Evolutionary conservation across 2,329 filamentous ascomycete genomes (phyloP).

Genomic region (Chaetomiaceae sp.): DNA sequence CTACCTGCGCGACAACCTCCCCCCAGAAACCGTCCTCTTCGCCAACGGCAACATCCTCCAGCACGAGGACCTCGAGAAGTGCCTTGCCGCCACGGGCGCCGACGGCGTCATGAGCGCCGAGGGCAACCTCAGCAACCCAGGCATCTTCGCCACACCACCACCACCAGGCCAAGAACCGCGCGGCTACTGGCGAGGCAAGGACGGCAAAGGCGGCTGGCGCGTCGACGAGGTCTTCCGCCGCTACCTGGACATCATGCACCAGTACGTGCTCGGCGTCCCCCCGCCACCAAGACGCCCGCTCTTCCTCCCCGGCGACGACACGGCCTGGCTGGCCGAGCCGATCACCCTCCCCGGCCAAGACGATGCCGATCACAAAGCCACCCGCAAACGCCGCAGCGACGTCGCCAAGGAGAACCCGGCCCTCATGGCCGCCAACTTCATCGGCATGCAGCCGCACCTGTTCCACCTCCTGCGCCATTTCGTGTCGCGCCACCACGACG

Average conservation of each 20-base stretch:
- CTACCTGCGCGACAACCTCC: conserved; percentile 77
- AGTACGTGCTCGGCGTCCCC: conserved; percentile 62
- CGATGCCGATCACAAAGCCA: conserved; percentile 43
- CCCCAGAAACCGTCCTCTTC: conserved; percentile 85
- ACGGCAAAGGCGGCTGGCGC: conserved; percentile 79
- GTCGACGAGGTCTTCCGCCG: conserved; percentile 82
- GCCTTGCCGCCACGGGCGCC: conserved; percentile 76
- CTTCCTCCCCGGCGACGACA: conserved; percentile 61
- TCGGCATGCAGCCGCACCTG: conserved; percentile 82
- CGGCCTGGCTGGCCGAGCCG: conserved; percentile 40
- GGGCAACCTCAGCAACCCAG: conserved; percentile 87
- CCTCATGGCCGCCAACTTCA: conserved; percentile 57
- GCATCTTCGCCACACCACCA: conserved; percentile 72
- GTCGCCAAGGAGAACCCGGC: conserved; percentile 36
- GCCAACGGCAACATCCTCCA: conserved; percentile 93
- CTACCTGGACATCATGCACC: conserved; percentile 87
- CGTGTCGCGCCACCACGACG: conserved; percentile 72
- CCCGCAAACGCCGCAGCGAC: conserved; percentile 35
- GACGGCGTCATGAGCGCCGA: conserved; percentile 96
- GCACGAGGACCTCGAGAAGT: conserved; percentile 69
- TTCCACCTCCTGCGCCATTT: conserved; percentile 87
- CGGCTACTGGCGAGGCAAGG: conserved; percentile 80
- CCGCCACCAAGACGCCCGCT: conserved; percentile 67
- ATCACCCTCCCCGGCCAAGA: conserved; percentile 32
- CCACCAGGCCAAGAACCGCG: conserved; percentile 59